Evolutionary conservation across 2,329 filamentous ascomycete species (phyloP), one percentile per base, ranked within the genome.

Genomic region (Fusarium napiforme): DNA sequence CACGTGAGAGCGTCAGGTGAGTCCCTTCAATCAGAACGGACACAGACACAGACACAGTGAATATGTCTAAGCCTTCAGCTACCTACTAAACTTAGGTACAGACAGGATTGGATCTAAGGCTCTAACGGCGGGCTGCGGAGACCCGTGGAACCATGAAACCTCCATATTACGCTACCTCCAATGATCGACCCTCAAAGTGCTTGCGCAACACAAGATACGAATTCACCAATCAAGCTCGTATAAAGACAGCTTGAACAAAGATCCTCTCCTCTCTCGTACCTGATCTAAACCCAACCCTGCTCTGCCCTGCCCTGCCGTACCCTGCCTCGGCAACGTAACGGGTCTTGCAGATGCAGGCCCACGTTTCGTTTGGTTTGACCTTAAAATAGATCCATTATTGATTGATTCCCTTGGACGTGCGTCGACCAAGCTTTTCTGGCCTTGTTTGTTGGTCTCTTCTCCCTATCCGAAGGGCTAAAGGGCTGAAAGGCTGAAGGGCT

Each of bases 1-100:
- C 74, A 69, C 69, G 74, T 75, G 74, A 73, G 69, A 71, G 40
- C 30, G 32, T 76, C 74, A 76, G 60, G 60, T 67, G 61, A 47
- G 53, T 57, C 39, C 28, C 39, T 32, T 36, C 55, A 47, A 46
- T 40, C 36, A 42, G 50, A 42, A 32, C 21, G 30, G 14, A 34
- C 45, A 43, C 21, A 49, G 28, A 34, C 32, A 34, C 32, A 34
- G 15, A 60, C 36, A 45, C 11, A 26, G 18, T 18, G 36, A 39
- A n/a, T 23, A 53, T 28, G 50, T 28, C 34, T n/a, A 18, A 28
- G 23, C 50, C 34, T 50, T 26, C n/a, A 36, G 32, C 49, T 46
- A 34, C 32, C 32, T 30, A 12, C 26, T 26, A 26, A 36, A 36
- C 15, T 37, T 18, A 37, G 36, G 36, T 37, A 36, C 34, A 4